Evolutionary conservation across 306 rosid genomes (phyloP).

Genomic region (Pyrus betulifolia): DNA sequence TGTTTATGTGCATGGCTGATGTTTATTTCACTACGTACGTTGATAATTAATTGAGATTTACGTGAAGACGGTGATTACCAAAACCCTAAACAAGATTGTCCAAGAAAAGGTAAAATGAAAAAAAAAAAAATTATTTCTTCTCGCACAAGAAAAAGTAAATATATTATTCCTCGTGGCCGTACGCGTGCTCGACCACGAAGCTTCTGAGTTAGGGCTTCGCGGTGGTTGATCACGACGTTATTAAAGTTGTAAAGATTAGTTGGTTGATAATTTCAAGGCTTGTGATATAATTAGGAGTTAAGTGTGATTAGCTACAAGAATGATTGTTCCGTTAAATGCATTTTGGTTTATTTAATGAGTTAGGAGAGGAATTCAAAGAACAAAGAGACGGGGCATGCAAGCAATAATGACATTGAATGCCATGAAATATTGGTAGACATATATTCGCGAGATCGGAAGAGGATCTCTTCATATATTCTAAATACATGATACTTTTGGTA

Average conservation of each 20-base stretch:
- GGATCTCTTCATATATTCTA: not conserved
- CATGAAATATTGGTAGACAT: not conserved
- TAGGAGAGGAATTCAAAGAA: conserved; percentile 8
- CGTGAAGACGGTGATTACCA: not conserved
- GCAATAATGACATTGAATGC: conserved; percentile 15
- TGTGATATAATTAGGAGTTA: not conserved
- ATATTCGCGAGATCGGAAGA: too few species aligned
- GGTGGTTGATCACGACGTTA: not conserved
- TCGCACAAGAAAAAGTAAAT: not conserved
- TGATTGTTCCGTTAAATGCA: conserved; percentile 3
- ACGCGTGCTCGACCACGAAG: not conserved
- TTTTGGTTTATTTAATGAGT: conserved; percentile 1
- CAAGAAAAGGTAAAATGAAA: not conserved
- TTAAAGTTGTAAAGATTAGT: not conserved
- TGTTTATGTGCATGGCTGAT: not conserved
- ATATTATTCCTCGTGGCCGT: not conserved
- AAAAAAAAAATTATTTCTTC: not conserved
- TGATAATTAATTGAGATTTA: not conserved
- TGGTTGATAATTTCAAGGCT: not conserved
- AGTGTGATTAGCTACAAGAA: not conserved
- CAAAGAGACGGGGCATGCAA: not conserved
- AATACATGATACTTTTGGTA: not conserved
- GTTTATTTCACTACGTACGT: not conserved
- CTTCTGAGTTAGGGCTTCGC: not conserved
- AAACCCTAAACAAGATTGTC: not conserved